Evolutionary conservation across 306 rosid genomes (phyloP).

Genomic region (Leucaena leucocephala): DNA sequence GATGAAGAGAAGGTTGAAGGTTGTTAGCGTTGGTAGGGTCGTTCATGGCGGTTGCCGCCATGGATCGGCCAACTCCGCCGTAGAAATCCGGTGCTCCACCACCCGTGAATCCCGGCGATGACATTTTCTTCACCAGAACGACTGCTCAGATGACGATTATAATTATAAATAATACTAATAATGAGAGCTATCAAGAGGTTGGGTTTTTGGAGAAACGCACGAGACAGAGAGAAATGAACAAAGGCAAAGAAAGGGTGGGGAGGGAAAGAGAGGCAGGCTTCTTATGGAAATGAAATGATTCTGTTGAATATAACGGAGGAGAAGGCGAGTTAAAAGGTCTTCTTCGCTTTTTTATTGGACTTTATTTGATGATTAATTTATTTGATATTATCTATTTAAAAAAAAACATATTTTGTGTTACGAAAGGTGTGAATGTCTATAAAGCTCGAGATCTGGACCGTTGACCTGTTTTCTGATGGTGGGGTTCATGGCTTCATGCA

Average conservation of each 20-base stretch:
- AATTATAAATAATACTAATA: background rate
- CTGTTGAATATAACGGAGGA: slow-evolving; percentile 46
- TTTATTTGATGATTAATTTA: slow-evolving; percentile 1
- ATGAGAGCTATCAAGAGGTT: slow-evolving; percentile 38
- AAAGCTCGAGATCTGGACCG: slow-evolving; percentile 38
- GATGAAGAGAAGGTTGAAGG: slow-evolving; percentile 46
- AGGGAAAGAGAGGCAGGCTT: slow-evolving; percentile 25
- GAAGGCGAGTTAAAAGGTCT: slow-evolving; percentile 30
- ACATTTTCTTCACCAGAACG: slow-evolving; percentile 36
- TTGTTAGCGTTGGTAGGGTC: slow-evolving; percentile 30
- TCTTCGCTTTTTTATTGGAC: background rate
- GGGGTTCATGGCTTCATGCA: background rate
- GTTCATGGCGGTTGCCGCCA: slow-evolving; percentile 42
- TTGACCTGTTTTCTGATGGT: background rate
- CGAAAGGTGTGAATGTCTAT: slow-evolving; percentile 23
- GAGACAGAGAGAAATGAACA: slow-evolving; percentile 38
- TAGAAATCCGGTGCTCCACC: slow-evolving; percentile 63
- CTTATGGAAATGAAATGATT: slow-evolving; percentile 45
- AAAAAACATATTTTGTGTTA: background rate
- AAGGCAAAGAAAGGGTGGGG: slow-evolving; percentile 23
- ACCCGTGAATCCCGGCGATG: slow-evolving; percentile 78
- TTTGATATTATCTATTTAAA: background rate
- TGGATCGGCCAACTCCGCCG: slow-evolving; percentile 55
- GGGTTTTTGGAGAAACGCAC: slow-evolving; percentile 54
- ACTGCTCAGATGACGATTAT: background rate